Evolutionary conservation across 2,329 filamentous ascomycete species (phyloP).

Genomic region (Endocalyx cinctus): DNA sequence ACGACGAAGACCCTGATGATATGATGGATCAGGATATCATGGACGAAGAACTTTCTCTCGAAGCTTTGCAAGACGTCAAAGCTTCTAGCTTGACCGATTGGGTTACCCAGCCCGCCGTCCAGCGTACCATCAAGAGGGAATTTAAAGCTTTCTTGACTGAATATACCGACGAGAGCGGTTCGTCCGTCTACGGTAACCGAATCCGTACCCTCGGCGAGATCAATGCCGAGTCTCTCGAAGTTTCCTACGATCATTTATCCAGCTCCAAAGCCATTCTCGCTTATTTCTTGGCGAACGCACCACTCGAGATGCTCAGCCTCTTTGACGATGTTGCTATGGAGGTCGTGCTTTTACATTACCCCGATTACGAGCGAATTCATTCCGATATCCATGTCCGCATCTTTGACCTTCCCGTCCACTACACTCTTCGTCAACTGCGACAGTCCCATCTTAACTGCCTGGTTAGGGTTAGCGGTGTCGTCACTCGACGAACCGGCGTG

Average conservation of each 20-base stretch:
- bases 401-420: constrained; percentile 87
- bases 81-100: constrained; percentile 90
- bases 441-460: constrained; percentile 96
- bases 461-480: constrained; percentile 89
- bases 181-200: constrained; percentile 90
- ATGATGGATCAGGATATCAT: constrained; percentile 91
- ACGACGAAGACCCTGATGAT: constrained; percentile 92
- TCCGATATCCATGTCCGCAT: constrained; percentile 97
- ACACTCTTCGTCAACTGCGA: constrained; percentile 89
- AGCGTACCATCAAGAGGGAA: constrained; percentile 89
- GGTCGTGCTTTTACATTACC: constrained; percentile 91
- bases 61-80: constrained; percentile 89
- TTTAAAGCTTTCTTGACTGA: constrained; percentile 98
- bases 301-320: constrained; percentile 89
- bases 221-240: constrained; percentile 93
- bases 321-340: constrained; percentile 98
- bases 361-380: constrained; percentile 95
- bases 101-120: constrained; percentile 85
- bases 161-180: constrained; percentile 83
- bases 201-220: constrained; percentile 95
- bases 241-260: constrained; percentile 89
- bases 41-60: constrained; percentile 90
- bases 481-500: constrained; percentile 88
- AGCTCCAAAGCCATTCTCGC: constrained; percentile 89
- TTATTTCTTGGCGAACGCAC: constrained; percentile 93